Base-by-base conservation (phyloP, 352 stramenopile species). In the Pythium chondricola region DNA sequence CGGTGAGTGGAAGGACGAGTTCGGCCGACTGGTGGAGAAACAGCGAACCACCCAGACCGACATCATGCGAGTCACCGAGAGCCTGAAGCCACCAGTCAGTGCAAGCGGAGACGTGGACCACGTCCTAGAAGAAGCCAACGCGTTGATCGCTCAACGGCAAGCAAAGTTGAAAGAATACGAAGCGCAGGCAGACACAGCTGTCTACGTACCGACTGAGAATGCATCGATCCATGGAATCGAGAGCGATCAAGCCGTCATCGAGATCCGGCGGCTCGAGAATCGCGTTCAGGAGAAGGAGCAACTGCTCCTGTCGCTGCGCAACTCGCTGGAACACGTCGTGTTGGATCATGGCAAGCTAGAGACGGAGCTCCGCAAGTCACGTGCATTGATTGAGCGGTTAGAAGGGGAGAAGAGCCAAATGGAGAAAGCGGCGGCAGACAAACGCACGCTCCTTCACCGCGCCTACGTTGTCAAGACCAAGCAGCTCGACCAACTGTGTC, bases 401-500 rank as follows among this genome's bases (percentile, higher is more conserved):
- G 56, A 65, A 36, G 26, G 39, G 2, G 63, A 79, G 20, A 69
- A 59, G 16, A 48, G 18, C 11, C 65, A 67, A 22, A 66, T 85
- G 48, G 56, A 86, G 39, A 69, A 86, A 52, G 52, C 60, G n/a
- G 45, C 71, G 8, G 47, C 48, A 0, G 65, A 73, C 42, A 83
- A 61, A 50, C 58, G 65, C 16, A 61, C 56, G 27, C 41, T 71
- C 24, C 59, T 85, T 13, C 63, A 71, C 43, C 66, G 60, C 5
- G 68, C 71, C 11, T 61, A 78, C 14, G 43, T 64, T 2, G 67
- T 85, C n/a, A 87, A 85, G 43, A 37, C 74, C 1, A 71, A 67
- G 14, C 68, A 87, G 18, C 51, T 87, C 6, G 73, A 87, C 24
- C 52, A 62, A 8, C 52, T 87, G 1, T 87, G 75, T 42, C 62